Evolutionary conservation across 345 rosid species (phyloP).

Genomic region (Heritiera fomes): DNA sequence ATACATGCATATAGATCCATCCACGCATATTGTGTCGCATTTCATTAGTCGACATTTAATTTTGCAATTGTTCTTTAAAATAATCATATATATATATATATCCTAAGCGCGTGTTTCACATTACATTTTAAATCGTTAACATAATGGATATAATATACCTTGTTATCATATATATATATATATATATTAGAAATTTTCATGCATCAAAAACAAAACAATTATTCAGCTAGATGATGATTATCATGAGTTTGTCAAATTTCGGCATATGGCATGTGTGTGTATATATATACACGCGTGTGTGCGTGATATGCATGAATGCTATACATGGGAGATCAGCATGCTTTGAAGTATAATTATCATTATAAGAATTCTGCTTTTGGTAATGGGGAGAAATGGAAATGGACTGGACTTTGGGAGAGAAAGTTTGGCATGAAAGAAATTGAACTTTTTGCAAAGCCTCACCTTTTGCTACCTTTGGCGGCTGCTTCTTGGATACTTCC

Average conservation of each 20-base stretch:
- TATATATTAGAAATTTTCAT: not conserved
- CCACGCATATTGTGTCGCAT: not conserved
- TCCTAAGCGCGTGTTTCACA: not conserved
- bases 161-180: conserved; percentile 36
- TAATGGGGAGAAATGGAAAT: conserved; percentile 17
- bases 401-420: conserved; percentile 15
- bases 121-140: not conserved
- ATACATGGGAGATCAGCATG: not conserved
- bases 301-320: not conserved
- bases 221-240: not conserved
- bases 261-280: not conserved
- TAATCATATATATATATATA: not conserved
- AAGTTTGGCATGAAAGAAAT: conserved; percentile 49
- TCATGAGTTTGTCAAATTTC: not conserved
- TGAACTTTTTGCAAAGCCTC: conserved; percentile 34
- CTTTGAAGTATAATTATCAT: too few relatives aligned
- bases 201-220: not conserved
- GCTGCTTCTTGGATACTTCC: conserved; percentile 14
- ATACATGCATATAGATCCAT: not conserved
- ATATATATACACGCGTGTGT: not conserved
- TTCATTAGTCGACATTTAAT: not conserved
- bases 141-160: conserved; percentile 2
- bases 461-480: not conserved
- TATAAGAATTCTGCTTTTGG: not conserved
- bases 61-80: not conserved